phyloP scores from a whole-genome alignment of 495 filamentous ascomycete genomes.

The Penicillium arizonense region DNA sequence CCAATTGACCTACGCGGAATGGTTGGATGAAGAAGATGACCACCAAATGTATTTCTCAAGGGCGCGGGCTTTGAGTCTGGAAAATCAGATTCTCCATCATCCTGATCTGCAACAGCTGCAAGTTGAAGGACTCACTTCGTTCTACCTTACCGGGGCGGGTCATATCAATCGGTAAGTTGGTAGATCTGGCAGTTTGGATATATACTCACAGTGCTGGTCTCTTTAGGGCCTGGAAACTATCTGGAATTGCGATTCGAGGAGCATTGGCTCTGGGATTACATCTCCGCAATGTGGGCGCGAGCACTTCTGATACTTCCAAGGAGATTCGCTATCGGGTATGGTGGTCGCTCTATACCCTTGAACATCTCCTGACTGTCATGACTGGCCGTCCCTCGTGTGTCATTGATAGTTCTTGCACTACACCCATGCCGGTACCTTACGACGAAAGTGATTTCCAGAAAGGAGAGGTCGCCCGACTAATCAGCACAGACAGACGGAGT shows the following conservation, averaged over 20 bases:
- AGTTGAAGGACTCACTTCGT: slow-evolving; percentile 53
- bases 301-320: slow-evolving; percentile 49
- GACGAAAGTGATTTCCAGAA: slow-evolving; percentile 47
- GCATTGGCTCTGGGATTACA: slow-evolving; percentile 61
- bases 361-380: slow-evolving; percentile 55
- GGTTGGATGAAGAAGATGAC: slow-evolving; percentile 45
- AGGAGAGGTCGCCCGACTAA: slow-evolving; percentile 33
- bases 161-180: slow-evolving; percentile 58
- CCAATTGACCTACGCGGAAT: slow-evolving; percentile 43
- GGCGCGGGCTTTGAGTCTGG: slow-evolving; percentile 51
- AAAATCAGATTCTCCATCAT: slow-evolving; percentile 49
- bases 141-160: slow-evolving; percentile 58
- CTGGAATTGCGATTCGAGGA: slow-evolving; percentile 55
- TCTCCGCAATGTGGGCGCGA: slow-evolving; percentile 50
- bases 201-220: slow-evolving; percentile 11
- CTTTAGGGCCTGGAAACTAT: slow-evolving; percentile 58
- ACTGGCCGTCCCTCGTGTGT: slow-evolving; percentile 61
- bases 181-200: not conserved
- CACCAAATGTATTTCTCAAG: slow-evolving; percentile 56
- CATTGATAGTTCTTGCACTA: slow-evolving; percentile 51
- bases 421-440: slow-evolving; percentile 53
- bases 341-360: slow-evolving; percentile 59
- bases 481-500: slow-evolving; percentile 25
- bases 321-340: slow-evolving; percentile 59
- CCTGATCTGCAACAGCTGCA: slow-evolving; percentile 58